phyloP scores from a whole-genome alignment of 306 rosid genomes.

The Pyrus communis region DNA sequence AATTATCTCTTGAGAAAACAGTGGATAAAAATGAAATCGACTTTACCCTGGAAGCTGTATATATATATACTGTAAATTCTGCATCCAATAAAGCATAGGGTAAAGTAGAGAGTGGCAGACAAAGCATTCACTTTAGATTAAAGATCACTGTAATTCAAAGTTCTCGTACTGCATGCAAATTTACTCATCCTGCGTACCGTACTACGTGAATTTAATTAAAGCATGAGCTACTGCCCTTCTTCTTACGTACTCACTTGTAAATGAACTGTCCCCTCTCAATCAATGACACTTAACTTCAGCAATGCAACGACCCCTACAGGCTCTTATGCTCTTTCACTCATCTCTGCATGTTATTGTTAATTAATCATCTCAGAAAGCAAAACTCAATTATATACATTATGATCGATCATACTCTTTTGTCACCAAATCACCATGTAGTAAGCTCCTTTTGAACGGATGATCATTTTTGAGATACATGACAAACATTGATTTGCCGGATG shows the following conservation, averaged over 20 bases:
- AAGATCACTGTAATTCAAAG: background rate
- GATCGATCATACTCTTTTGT: too few species aligned
- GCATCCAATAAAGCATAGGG: background rate
- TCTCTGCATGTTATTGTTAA: background rate
- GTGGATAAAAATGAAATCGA: background rate
- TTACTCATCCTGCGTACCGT: background rate
- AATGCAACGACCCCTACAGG: background rate
- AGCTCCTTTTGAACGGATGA: background rate
- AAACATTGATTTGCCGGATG: background rate
- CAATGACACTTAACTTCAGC: background rate
- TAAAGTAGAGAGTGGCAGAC: background rate
- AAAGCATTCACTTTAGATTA: background rate
- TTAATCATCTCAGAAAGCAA: background rate
- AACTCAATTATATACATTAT: too few species aligned
- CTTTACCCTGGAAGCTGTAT: background rate
- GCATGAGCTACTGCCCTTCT: background rate
- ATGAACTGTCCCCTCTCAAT: background rate
- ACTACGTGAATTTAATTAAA: background rate
- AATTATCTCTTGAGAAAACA: background rate
- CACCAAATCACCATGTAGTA: background rate
- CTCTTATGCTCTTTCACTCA: background rate
- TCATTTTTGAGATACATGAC: background rate
- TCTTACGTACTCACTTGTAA: background rate
- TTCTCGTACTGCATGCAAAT: background rate
- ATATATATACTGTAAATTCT: background rate